Evolutionary conservation across 352 stramenopile species (phyloP).

Genomic region (Ochromonadaceae sp.): DNA sequence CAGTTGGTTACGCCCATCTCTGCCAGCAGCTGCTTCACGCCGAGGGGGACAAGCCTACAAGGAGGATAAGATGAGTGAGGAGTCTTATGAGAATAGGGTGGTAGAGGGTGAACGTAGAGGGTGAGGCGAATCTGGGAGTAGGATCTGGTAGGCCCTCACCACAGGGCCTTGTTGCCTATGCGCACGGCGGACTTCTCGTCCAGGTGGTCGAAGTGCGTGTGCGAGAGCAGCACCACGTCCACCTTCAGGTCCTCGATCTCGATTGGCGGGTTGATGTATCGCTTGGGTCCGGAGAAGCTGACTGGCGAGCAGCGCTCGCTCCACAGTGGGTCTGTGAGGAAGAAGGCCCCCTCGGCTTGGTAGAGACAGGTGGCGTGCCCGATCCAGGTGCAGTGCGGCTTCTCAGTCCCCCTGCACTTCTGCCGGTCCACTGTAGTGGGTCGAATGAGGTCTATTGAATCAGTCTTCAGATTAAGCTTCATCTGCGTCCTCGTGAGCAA

Average conservation of each 20-base stretch:
- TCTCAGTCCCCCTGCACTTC: neutral
- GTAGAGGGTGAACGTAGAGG: too few relatives aligned
- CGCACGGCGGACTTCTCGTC: slow-evolving; percentile 22
- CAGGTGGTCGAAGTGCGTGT: slow-evolving; percentile 43
- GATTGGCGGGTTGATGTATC: slow-evolving; percentile 23
- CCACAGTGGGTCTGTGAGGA: slow-evolving; percentile 40
- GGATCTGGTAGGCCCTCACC: too few relatives aligned
- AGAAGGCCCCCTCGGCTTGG: slow-evolving; percentile 28
- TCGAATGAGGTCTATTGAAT: slow-evolving; percentile 11
- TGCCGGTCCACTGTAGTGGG: neutral
- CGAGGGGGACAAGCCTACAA: slow-evolving; percentile 22
- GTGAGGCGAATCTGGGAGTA: too few relatives aligned
- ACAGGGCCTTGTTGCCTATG: slow-evolving; percentile 26
- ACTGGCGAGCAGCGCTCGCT: slow-evolving; percentile 29
- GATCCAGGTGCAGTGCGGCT: slow-evolving; percentile 20
- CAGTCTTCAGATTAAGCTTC: neutral
- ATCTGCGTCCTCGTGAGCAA: neutral
- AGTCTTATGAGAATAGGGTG: too few relatives aligned
- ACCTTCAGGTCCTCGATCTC: slow-evolving; percentile 28
- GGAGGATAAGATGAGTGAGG: too few relatives aligned
- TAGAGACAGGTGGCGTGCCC: slow-evolving; percentile 24
- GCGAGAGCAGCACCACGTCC: slow-evolving; percentile 38
- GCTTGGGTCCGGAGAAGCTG: slow-evolving; percentile 23
- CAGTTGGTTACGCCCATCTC: slow-evolving; percentile 10
- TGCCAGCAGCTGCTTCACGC: neutral